Evolutionary conservation across 352 stramenopile species (phyloP).

Genomic region (Pythium grandisporangium): DNA sequence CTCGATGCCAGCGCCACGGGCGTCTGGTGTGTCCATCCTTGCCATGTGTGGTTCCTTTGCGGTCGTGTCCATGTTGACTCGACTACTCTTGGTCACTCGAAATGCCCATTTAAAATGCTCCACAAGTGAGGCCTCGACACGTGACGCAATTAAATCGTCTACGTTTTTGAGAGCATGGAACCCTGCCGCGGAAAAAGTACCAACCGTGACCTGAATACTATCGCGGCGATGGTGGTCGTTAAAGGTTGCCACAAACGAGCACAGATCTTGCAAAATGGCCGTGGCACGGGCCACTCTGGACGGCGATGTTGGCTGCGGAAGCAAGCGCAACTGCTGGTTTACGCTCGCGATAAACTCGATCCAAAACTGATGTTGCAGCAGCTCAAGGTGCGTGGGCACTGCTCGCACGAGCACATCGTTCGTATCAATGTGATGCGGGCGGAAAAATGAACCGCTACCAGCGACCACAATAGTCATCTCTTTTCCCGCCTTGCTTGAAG

Average conservation of each 20-base stretch:
- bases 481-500: slow-evolving; percentile 15
- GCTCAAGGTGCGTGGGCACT: slow-evolving; percentile 48
- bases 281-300: slow-evolving; percentile 20
- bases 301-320: slow-evolving; percentile 46
- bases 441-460: slow-evolving; percentile 74
- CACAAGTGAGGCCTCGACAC: slow-evolving; percentile 17
- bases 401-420: slow-evolving; percentile 77
- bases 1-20: not conserved
- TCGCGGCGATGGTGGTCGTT: slow-evolving; percentile 51
- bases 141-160: not conserved
- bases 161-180: slow-evolving; percentile 2
- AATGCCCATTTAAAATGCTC: slow-evolving; percentile 65
- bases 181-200: slow-evolving; percentile 25
- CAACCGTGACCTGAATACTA: slow-evolving; percentile 45
- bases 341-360: slow-evolving; percentile 73
- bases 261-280: slow-evolving; percentile 22
- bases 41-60: too few species aligned
- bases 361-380: slow-evolving; percentile 77
- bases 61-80: too few species aligned
- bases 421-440: slow-evolving; percentile 72
- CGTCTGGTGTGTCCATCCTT: too few species aligned
- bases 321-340: slow-evolving; percentile 54
- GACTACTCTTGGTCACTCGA: slow-evolving; percentile 21
- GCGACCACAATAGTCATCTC: slow-evolving; percentile 45
- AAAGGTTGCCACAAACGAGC: slow-evolving; percentile 40